These are phyloP conservation scores for Darksidea phi DNA, from an alignment of 495 filamentous ascomycete genomes.

Conservation along the genomic window DNA sequence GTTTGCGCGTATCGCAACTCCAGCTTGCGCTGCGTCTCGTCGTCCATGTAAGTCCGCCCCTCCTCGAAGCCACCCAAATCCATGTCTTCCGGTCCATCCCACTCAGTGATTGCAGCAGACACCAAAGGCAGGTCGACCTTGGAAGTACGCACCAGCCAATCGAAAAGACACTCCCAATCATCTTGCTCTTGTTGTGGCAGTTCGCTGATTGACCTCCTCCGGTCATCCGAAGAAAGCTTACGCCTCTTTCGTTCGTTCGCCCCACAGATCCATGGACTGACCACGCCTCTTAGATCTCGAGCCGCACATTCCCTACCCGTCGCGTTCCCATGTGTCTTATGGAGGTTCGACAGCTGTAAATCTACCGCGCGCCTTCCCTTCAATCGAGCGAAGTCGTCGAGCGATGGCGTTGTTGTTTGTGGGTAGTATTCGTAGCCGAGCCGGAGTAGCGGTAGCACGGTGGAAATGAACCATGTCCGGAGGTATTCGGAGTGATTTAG, in stretches of 20 bases:
- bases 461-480: slow-evolving; percentile 74
- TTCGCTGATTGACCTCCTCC: slow-evolving; percentile 4
- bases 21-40: slow-evolving; percentile 55
- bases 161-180: slow-evolving; percentile 77
- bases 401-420: slow-evolving; percentile 54
- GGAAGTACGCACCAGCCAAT: slow-evolving; percentile 73
- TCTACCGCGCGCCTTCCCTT: slow-evolving; percentile 63
- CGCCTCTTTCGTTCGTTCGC: slow-evolving; percentile 61
- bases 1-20: slow-evolving; percentile 67
- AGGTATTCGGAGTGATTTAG: slow-evolving; percentile 64
- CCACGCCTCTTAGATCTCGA: slow-evolving; percentile 69
- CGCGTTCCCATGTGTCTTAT: slow-evolving; percentile 32
- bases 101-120: slow-evolving; percentile 64
- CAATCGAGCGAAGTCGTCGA: slow-evolving; percentile 62
- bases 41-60: slow-evolving; percentile 48
- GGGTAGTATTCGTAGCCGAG: slow-evolving; percentile 85
- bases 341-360: slow-evolving; percentile 65
- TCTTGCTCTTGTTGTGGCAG: slow-evolving; percentile 31
- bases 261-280: slow-evolving; percentile 82
- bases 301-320: slow-evolving; percentile 42
- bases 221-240: slow-evolving; percentile 45
- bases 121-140: slow-evolving; percentile 49
- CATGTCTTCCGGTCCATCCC: slow-evolving; percentile 78
- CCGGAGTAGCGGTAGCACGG: slow-evolving; percentile 72
- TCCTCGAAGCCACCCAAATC: slow-evolving; percentile 71